Base-by-base conservation (phyloP, 805 yeast genomes). In the Yarrowia alimentaria region DNA sequence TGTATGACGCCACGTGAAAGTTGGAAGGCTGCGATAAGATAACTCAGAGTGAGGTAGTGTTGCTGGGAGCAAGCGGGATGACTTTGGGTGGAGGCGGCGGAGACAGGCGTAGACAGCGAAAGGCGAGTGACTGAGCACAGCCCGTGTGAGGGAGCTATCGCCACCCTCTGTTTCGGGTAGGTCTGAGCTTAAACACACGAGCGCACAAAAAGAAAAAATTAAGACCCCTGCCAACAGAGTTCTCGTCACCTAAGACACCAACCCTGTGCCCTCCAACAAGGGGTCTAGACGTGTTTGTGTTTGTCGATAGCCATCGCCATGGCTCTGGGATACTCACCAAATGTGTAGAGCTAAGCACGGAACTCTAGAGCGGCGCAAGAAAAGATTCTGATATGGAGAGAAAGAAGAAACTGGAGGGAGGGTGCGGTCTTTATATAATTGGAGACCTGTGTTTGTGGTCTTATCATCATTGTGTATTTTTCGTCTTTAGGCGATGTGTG, bases 1-100 rank as follows among this genome's bases (percentile, higher is more conserved):
- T 17, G 31, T 40, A 29, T 26, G 32, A 28, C 33, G 47, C 32
- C 47, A 40, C 47, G 47, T 40, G 47, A 40, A 40, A 40, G 32
- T 37, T 37, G 43, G 43, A 34, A 10, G 22, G 43, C 28, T 16
- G 43, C 30, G 43, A 37, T 37, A 37, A 37, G 43, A 37, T 35
- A 37, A 37, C 43, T 21, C 43, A 24, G 43, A 24, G 43, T 24
- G 29, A 30, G 17, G 30, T 24, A 22, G 30, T 25, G 21, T 37
- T 37, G 43, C 43, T 24, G 22, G 22, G 22, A 17, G 43, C 21
- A 37, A 24, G 30, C n/a, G n/a, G 16, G 8, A n/a, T 21, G 30
- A 24, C 8, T 8, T 20, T 14, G 29, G 19, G 24, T 19, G 30
- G 22, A 18, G 16, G 22, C 8, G 16, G 17, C 22, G n/a, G 17